Evolutionary conservation across 1,284 basidiomycete genomes (phyloP).

Genomic region (Cystobasidium pallidum): DNA sequence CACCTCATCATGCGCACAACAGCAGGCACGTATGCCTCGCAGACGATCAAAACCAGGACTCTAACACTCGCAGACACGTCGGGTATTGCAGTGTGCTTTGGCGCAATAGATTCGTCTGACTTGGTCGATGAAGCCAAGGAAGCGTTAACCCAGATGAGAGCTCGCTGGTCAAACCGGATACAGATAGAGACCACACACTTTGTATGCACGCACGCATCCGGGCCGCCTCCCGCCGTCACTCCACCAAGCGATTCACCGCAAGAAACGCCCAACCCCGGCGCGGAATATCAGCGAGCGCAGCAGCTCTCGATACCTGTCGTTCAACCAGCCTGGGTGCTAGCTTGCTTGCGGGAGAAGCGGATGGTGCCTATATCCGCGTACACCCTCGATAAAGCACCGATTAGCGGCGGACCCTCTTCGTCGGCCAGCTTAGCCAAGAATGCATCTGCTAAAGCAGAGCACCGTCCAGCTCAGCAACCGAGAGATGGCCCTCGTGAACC

Average conservation of each 20-base stretch:
- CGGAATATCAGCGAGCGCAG: conserved; percentile 86
- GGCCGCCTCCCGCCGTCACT: conserved; percentile 60
- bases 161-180: conserved; percentile 85
- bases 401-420: conserved; percentile 26
- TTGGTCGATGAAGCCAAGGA: conserved; percentile 75
- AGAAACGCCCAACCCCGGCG: conserved; percentile 61
- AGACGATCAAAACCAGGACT: conserved; percentile 76
- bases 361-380: conserved; percentile 54
- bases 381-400: conserved; percentile 45
- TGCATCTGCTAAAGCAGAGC: conserved; percentile 10
- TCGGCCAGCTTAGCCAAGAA: conserved; percentile 20
- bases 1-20: conserved; percentile 84
- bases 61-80: conserved; percentile 93
- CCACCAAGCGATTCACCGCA: conserved; percentile 51
- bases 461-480: conserved; percentile 1
- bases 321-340: conserved; percentile 54
- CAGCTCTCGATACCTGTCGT: conserved; percentile 69
- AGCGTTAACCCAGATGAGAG: conserved; percentile 78
- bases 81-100: conserved; percentile 89
- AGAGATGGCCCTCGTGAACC: conserved; percentile 4
- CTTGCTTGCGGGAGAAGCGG: conserved; percentile 52
- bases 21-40: conserved; percentile 83
- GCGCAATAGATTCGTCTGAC: conserved; percentile 74
- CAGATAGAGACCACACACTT: conserved; percentile 97
- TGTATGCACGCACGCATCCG: conserved; percentile 77